Evolutionary conservation across 495 filamentous ascomycete species (phyloP), one percentile per base, ranked within the genome.

Genomic region (Aspergillus baeticus): DNA sequence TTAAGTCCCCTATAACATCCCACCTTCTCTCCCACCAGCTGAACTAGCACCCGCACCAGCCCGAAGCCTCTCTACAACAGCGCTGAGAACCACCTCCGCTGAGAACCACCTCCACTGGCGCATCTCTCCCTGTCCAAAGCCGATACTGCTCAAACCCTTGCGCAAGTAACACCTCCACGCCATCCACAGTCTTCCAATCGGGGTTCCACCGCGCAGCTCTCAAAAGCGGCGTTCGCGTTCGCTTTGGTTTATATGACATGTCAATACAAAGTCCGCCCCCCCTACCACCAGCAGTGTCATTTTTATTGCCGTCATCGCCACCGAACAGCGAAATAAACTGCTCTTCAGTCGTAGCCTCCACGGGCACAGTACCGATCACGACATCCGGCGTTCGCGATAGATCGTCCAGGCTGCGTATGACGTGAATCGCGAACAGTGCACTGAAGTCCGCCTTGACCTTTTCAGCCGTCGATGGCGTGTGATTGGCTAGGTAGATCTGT

Each of bases 61-160:
- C n/a, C n/a, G n/a, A n/a, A n/a, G n/a, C n/a, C n/a, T n/a, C n/a
- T n/a, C n/a, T n/a, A n/a, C n/a, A n/a, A n/a, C n/a, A n/a, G n/a
- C n/a, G n/a, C n/a, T n/a, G n/a, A n/a, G n/a, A n/a, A n/a, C n/a
- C n/a, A n/a, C n/a, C n/a, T n/a, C n/a, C n/a, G n/a, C n/a, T n/a
- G n/a, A n/a, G n/a, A 29, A 41, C 17, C 37, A 2, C 18, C 23
- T 65, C 55, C 22, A 81, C 70, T 7, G 37, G 37, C 5, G 37
- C 14, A 11, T 17, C 37, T 7, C n/a, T 17, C 2, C 84, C 86
- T 1, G 85, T 86, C 74, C 88, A 88, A 31, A 90, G 68, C 61
- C 86, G 78, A 65, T 88, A 90, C 29, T 87, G 86, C 44, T 85
- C 86, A 69, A 84, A 87, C 11, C 81, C 87, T 73, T 88, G 87